Evolutionary conservation across 1,284 basidiomycete species (phyloP).

Genomic region (Phylloboletellus chloephorus): DNA sequence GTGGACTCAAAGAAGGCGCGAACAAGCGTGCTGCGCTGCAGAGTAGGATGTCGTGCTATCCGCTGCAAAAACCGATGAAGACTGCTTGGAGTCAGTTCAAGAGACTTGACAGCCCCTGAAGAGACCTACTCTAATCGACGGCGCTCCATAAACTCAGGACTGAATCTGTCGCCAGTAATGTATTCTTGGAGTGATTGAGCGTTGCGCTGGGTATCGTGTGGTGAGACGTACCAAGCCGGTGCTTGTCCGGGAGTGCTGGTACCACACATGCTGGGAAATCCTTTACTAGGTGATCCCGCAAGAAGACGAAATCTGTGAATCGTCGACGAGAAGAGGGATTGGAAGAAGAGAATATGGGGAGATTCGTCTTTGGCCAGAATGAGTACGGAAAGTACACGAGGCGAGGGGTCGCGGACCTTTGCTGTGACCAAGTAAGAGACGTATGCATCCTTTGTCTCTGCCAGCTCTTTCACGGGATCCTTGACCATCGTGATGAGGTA

Average conservation of each 20-base stretch:
- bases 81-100: conserved; percentile 39
- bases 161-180: conserved; percentile 95
- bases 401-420: conserved; percentile 51
- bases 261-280: conserved; percentile 97
- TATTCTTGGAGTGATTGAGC: conserved; percentile 61
- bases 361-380: conserved; percentile 57
- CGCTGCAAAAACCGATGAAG: conserved; percentile 92
- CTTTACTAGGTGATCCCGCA: conserved; percentile 82
- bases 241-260: conserved; percentile 94
- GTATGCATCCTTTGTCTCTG: conserved; percentile 94
- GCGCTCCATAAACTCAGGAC: conserved; percentile 93
- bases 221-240: conserved; percentile 73
- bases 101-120: conserved; percentile 4
- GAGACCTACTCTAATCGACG: conserved; percentile 73
- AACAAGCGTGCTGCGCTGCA: conserved; percentile 88
- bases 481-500: conserved; percentile 82
- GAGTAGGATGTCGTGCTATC: conserved; percentile 85
- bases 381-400: conserved; percentile 5
- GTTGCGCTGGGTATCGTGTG: conserved; percentile 3
- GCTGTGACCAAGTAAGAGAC: conserved; percentile 92
- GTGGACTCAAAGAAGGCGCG: conserved; percentile 92
- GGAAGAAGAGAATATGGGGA: conserved; percentile 71
- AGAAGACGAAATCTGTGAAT: conserved; percentile 96
- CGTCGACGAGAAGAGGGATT: conserved; percentile 76
- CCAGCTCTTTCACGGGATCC: conserved; percentile 92